Evolutionary conservation across 768 basidiomycete genomes (phyloP), one percentile per base, ranked within the genome.

Genomic region (Mycena amicta): DNA sequence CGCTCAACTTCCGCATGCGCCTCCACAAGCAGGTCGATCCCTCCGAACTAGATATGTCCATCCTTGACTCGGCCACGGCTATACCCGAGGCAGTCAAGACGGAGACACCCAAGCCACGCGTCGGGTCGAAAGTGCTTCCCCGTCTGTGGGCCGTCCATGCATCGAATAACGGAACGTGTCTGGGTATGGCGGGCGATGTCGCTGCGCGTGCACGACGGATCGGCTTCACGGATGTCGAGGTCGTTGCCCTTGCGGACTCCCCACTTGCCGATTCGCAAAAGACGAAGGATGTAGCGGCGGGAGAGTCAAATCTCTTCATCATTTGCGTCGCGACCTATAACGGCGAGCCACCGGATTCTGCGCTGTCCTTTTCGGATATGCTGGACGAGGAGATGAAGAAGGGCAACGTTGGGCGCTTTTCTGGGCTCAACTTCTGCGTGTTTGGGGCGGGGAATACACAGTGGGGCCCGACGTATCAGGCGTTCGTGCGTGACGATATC

Each of bases 381-480:
- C 27, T 62, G 23, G 61, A 62, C 16, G 23, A 4, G 50, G 61
- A 57, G 37, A 58, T 62, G 50, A 62, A 49, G 45, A 49, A 56
- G 3, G 57, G 53, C 1, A 52, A 62, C 15, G n/a, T 18, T 5
- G 29, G 51, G 1, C 53, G 57, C 3, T 62, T 62, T 25, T 18
- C 56, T 2, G 61, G 61, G 0, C 55, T 62, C 13, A 62, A 62
- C 47, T 62, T 58, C 50, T 54, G 52, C 8, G 61, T 62, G 15
- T 62, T 62, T n/a, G 61, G 61, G 22, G 61, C 61, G 8, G 61
- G 61, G 0, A 62, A 62, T 37, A 62, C 61, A 3, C 56, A 62
- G 18, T 62, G 61, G 61, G 61, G 61, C 1, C 41, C 61, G 16
- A 62, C 61, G 4, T 62, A 52, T 30, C 61, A 62, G 39, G 57